phyloP scores from a whole-genome alignment of 2,329 filamentous ascomycete species.

The Pseudogymnoascus sp. region DNA sequence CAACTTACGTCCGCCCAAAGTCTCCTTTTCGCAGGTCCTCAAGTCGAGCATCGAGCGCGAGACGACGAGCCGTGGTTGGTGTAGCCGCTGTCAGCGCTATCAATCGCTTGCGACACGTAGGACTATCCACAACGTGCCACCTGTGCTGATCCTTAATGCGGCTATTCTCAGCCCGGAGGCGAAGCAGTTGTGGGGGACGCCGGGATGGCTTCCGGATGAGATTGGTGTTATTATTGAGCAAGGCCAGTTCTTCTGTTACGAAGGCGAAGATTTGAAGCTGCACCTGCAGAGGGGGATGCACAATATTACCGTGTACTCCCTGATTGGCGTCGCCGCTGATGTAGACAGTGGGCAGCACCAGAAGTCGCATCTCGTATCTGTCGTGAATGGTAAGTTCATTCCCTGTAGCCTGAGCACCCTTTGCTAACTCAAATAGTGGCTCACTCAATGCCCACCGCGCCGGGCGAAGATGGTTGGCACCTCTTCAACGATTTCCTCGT shows the following conservation, averaged over 20 bases:
- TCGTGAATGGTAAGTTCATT: constrained; percentile 65
- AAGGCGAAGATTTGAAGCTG: constrained; percentile 78
- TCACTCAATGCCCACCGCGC: constrained; percentile 53
- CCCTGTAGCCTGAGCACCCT: background rate
- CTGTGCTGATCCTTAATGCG: constrained; percentile 83
- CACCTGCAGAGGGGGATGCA: constrained; percentile 73
- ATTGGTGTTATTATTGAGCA: constrained; percentile 86
- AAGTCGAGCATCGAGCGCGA: constrained; percentile 88
- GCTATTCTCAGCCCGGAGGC: constrained; percentile 64
- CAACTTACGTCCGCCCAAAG: constrained; percentile 44
- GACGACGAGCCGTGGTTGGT: constrained; percentile 86
- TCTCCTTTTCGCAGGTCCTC: constrained; percentile 81
- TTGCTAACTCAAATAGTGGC: constrained; percentile 41
- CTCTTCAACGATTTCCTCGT: constrained; percentile 97
- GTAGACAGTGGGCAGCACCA: constrained; percentile 80
- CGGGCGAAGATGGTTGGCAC: constrained; percentile 72
- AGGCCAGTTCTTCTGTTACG: constrained; percentile 79
- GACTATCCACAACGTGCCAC: constrained; percentile 71
- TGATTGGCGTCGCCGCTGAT: constrained; percentile 83
- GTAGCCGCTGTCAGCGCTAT: constrained; percentile 81
- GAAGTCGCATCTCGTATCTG: constrained; percentile 83
- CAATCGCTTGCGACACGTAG: constrained; percentile 81
- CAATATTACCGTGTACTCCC: constrained; percentile 79
- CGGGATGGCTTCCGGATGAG: constrained; percentile 87
- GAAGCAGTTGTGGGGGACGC: constrained; percentile 76